Base-by-base conservation (phyloP, 140 eudicot genomes). In the Cichorium intybus region DNA sequence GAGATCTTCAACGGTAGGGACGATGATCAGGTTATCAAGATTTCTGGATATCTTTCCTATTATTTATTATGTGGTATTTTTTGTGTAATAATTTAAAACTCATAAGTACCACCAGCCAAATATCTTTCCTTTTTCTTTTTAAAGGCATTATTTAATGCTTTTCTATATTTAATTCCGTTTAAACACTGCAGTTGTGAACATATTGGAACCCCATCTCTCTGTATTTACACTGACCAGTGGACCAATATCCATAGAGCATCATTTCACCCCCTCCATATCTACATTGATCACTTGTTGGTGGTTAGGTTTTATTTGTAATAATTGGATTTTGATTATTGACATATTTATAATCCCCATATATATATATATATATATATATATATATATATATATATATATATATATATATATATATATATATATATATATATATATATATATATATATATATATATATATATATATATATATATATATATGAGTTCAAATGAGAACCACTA, bases 1-100 rank as follows among this genome's bases (percentile, higher is more conserved):
- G 55, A 46, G 68, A 74, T 74, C 79, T 65, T 65, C 73, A 56
- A 46, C 62, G 47, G 79, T 35, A 47, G 62, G 73, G 72, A 64
- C 60, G 29, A 50, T 10, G 31, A 55, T 33, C 53, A 58, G 72
- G 63, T 29, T 16, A 31, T 56, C 47, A 56, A 56, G 73, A 73
- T 65, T 46, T 73, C 73, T 46, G 46, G 52, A 64, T 27, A 17
- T 46, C 33, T 34, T 53, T 41, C 34, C 20, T 51, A 33, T 34
- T 31, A 24, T 59, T 60, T 71, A 54, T 50, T 50, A 54, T 34
- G 3, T 8, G 35, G 37, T 43, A 27, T 46, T 16, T 12, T 20
- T 62, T 47, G 6, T 18, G 1, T 8, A 26, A 37, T 52, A 26
- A 62, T 62, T 21, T 54, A n/a, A 54, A 54, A 10, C 15, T 29